Evolutionary conservation across 148 eudicot genomes (phyloP).

Genomic region (Nepenthes mirabilis): DNA sequence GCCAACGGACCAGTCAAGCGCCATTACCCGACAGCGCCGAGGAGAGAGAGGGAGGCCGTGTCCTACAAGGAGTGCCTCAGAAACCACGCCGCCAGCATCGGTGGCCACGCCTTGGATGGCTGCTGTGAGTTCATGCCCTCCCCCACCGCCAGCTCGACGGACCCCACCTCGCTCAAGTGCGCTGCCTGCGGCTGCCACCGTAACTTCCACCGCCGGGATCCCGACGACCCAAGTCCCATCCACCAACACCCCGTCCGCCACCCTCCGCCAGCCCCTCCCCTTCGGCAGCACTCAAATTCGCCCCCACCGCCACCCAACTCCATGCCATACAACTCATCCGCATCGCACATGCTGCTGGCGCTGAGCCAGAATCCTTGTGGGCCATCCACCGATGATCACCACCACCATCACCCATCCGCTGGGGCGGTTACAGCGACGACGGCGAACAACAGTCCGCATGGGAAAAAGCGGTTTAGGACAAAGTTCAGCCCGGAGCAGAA

Average conservation of each 20-base stretch:
- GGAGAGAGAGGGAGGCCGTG: not conserved
- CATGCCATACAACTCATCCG: not conserved
- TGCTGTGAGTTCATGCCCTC: constrained; percentile 32
- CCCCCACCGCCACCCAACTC: constrained; percentile 1
- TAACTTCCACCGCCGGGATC: constrained; percentile 37
- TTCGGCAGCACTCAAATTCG: not conserved
- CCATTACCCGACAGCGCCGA: not conserved
- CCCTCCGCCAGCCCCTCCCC: not conserved
- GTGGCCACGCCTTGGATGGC: constrained; percentile 48
- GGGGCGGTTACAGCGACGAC: not conserved
- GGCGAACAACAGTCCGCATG: not conserved
- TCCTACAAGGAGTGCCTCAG: constrained; percentile 33
- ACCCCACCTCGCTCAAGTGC: constrained; percentile 16
- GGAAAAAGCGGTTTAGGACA: constrained; percentile 33
- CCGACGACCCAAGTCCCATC: constrained; percentile 7
- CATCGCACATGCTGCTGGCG: constrained; percentile 3
- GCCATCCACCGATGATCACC: not conserved
- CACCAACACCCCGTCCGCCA: constrained; percentile 3
- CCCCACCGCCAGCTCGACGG: constrained; percentile 3
- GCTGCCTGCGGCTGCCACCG: constrained; percentile 47
- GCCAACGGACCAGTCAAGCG: constrained; percentile 2
- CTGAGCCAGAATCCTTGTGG: not conserved
- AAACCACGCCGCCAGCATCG: constrained; percentile 47
- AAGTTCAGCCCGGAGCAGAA: constrained; percentile 40
- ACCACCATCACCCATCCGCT: not conserved